These are phyloP conservation scores for Cystobasidium ongulense DNA, from an alignment of 768 basidiomycete species.

Conservation along the genomic window DNA sequence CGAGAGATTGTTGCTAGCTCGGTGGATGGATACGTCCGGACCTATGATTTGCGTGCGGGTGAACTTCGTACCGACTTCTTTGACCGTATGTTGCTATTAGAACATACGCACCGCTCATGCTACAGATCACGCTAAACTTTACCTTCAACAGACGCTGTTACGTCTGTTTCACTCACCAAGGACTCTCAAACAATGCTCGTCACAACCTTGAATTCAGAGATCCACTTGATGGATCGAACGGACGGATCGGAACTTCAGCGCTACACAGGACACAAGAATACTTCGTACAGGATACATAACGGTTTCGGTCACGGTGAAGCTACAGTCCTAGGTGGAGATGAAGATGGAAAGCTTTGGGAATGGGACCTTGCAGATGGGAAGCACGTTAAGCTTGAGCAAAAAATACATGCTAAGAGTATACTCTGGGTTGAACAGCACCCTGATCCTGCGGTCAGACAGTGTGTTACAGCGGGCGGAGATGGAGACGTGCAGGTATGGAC, in stretches of 20 bases:
- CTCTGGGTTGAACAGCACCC: slow-evolving; percentile 20
- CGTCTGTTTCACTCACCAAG: slow-evolving; percentile 67
- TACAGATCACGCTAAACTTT: slow-evolving; percentile 35
- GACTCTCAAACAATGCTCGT: slow-evolving; percentile 74
- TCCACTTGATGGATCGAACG: slow-evolving; percentile 73
- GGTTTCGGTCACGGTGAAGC: slow-evolving; percentile 79
- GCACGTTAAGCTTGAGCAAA: slow-evolving; percentile 9
- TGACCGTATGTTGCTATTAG: slow-evolving; percentile 57
- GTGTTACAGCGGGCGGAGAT: slow-evolving; percentile 3
- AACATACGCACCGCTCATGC: neutral
- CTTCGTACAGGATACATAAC: slow-evolving; percentile 67
- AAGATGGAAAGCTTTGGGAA: slow-evolving; percentile 76
- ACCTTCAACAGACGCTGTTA: slow-evolving; percentile 65
- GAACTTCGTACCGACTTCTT: slow-evolving; percentile 80
- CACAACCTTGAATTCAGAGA: slow-evolving; percentile 70
- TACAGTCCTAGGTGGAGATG: slow-evolving; percentile 76
- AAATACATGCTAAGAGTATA: slow-evolving; percentile 13
- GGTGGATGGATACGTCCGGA: slow-evolving; percentile 82
- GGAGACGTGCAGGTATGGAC: slow-evolving; percentile 14
- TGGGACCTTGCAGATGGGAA: slow-evolving; percentile 56
- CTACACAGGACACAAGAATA: slow-evolving; percentile 67
- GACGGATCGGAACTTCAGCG: slow-evolving; percentile 78
- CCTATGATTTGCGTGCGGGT: slow-evolving; percentile 91
- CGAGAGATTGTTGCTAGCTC: slow-evolving; percentile 61
- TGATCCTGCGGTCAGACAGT: neutral